Evolutionary conservation across 2,329 filamentous ascomycete species (phyloP).

Genomic region (Sphaceloma murrayae): DNA sequence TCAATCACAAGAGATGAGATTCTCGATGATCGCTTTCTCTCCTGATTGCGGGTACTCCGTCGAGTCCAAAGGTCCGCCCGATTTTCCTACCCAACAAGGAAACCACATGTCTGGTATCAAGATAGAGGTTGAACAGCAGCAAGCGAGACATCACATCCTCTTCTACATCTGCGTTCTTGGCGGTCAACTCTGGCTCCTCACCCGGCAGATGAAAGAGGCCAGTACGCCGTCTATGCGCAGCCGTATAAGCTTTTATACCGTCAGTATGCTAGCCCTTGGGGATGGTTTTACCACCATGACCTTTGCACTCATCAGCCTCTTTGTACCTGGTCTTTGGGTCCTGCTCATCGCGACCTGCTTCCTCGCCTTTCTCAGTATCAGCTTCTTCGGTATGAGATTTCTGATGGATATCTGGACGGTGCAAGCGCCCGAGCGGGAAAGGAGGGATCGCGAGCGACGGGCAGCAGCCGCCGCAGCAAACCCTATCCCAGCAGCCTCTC

Average conservation of each 20-base stretch:
- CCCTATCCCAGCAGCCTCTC: constrained; percentile 21
- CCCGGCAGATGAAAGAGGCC: constrained; percentile 55
- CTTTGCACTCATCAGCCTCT: constrained; percentile 47
- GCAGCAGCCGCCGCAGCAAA: constrained; percentile 16
- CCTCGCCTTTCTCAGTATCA: constrained; percentile 50
- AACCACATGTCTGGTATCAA: constrained; percentile 49
- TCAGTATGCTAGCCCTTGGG: constrained; percentile 51
- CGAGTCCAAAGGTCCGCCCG: constrained; percentile 50
- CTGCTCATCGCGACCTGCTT: constrained; percentile 49
- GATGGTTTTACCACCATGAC: constrained; percentile 50
- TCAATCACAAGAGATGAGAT: constrained; percentile 42
- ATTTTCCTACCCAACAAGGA: constrained; percentile 41
- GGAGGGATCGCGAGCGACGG: constrained; percentile 30
- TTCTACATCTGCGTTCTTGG: constrained; percentile 42
- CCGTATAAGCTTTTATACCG: constrained; percentile 54
- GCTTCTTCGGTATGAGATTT: constrained; percentile 55
- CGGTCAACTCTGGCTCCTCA: constrained; percentile 47
- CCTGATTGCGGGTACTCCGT: constrained; percentile 59
- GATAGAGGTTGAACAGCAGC: constrained; percentile 41
- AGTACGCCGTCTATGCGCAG: constrained; percentile 56
- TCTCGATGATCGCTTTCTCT: constrained; percentile 54
- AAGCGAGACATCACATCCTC: constrained; percentile 44
- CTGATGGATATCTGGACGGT: constrained; percentile 59
- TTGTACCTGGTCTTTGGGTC: constrained; percentile 46
- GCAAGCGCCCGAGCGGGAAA: constrained; percentile 43